Percentiles rank a stretch among this genome's conserved stretches.
Evolutionary conservation across 495 filamentous ascomycete genomes (phyloP).

Genomic region (Penicillium canariense): DNA sequence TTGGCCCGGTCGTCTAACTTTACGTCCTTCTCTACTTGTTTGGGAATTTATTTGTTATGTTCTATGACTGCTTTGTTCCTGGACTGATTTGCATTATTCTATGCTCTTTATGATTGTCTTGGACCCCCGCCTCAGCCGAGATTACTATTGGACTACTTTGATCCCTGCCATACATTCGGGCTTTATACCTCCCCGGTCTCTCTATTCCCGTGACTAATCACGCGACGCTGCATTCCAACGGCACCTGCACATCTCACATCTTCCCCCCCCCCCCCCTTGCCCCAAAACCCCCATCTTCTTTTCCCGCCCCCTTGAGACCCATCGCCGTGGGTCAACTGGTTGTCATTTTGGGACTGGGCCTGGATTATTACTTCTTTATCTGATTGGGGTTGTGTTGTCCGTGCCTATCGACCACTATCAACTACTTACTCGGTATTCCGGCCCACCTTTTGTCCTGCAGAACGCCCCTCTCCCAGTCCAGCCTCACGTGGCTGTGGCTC

Average conservation of each 20-base stretch:
- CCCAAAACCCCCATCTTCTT: not conserved
- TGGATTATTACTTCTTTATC: not conserved
- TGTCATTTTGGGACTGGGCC: not conserved
- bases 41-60: too few relatives aligned
- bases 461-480: not conserved
- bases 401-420: not conserved
- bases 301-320: conserved; percentile 1
- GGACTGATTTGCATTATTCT: not conserved
- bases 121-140: not conserved
- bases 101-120: not conserved
- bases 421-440: not conserved
- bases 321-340: not conserved
- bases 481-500: not conserved
- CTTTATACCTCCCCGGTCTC: not conserved
- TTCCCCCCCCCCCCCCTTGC: conserved; percentile 3
- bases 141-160: not conserved
- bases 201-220: conserved; percentile 27
- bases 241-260: conserved; percentile 10
- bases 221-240: conserved; percentile 16
- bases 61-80: not conserved
- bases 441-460: not conserved
- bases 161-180: not conserved
- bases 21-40: too few relatives aligned
- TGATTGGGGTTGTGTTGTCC: not conserved
- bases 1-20: too few relatives aligned